Conservation (phyloP, 108 stramenopile genomes). For the Conticribra guillardii region DNA sequence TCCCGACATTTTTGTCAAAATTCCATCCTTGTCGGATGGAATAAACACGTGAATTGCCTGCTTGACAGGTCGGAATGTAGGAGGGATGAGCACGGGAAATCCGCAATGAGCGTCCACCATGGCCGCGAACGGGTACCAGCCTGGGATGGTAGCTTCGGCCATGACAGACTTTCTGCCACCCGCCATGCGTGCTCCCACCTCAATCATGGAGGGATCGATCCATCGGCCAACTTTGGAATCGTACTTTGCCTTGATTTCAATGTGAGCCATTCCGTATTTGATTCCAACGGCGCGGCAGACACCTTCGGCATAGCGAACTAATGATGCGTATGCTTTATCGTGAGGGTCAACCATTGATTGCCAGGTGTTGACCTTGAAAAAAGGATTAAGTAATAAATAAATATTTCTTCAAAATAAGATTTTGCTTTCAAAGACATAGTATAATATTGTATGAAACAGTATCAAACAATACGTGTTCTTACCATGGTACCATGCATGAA, state of each 20-base stretch:
- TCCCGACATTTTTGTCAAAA: constrained; percentile 32
- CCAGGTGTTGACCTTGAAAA: constrained; percentile 42
- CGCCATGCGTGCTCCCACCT: constrained; percentile 56
- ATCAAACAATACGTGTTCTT: no score
- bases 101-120: constrained; percentile 66
- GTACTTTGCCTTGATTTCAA: constrained; percentile 52
- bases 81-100: constrained; percentile 54
- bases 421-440: no score
- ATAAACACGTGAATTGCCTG: constrained; percentile 48
- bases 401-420: no score
- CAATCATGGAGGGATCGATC: constrained; percentile 59
- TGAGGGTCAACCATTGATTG: constrained; percentile 61
- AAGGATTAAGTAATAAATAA: background rate
- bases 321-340: constrained; percentile 25
- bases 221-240: constrained; percentile 39
- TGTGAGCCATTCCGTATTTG: constrained; percentile 61
- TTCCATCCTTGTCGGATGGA: constrained; percentile 55
- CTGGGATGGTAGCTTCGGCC: constrained; percentile 52
- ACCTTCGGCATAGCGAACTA: constrained; percentile 60
- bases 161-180: constrained; percentile 63
- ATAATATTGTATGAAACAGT: no score
- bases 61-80: constrained; percentile 45
- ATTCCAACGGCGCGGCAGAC: constrained; percentile 63
- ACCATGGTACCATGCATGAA: constrained; percentile 39
- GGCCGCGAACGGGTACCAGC: constrained; percentile 60